These are phyloP conservation scores for Podaxis sp. DNA, from an alignment of 768 basidiomycete genomes.

Conservation along the genomic window DNA sequence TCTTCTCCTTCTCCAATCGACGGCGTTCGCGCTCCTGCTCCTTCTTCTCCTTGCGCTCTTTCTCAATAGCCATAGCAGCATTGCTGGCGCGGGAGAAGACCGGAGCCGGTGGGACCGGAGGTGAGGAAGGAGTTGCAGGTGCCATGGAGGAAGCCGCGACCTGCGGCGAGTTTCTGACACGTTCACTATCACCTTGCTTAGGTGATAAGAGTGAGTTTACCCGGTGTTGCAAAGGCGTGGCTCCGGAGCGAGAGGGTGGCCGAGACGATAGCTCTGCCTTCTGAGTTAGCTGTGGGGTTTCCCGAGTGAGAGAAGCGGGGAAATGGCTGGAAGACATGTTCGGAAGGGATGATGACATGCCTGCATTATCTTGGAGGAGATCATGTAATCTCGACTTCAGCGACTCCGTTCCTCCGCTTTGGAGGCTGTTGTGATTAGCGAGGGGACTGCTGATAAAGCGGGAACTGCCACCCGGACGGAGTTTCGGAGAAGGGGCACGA, in stretches of 20 bases:
- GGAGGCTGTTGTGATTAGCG: slow-evolving; percentile 17
- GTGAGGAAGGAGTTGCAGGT: slow-evolving; percentile 8
- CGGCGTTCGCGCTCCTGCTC: slow-evolving; percentile 22
- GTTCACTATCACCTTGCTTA: slow-evolving; percentile 1
- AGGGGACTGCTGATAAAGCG: slow-evolving; percentile 8
- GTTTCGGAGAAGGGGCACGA: slow-evolving; percentile 16
- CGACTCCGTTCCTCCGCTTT: slow-evolving; percentile 24
- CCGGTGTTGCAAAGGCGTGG: slow-evolving; percentile 15
- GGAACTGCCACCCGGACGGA: neutral
- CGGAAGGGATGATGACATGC: slow-evolving; percentile 40
- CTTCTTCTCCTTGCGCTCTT: slow-evolving; percentile 29
- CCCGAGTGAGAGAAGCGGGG: slow-evolving; percentile 17
- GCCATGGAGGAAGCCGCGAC: slow-evolving; percentile 11
- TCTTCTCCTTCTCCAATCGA: slow-evolving; percentile 24
- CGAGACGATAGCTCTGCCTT: slow-evolving; percentile 7
- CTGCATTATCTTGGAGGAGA: slow-evolving; percentile 37
- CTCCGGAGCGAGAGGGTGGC: slow-evolving; percentile 20
- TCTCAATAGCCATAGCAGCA: slow-evolving; percentile 50
- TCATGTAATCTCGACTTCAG: slow-evolving; percentile 39
- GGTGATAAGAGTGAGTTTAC: slow-evolving; percentile 18
- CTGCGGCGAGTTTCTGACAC: slow-evolving; percentile 14
- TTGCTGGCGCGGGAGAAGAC: slow-evolving; percentile 45
- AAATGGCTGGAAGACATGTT: slow-evolving; percentile 25
- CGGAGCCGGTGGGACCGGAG: slow-evolving; percentile 1
- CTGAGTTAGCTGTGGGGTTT: slow-evolving; percentile 8